These are phyloP conservation scores for Penicillium lividum DNA, from an alignment of 495 filamentous ascomycete genomes.

Conservation along the genomic window DNA sequence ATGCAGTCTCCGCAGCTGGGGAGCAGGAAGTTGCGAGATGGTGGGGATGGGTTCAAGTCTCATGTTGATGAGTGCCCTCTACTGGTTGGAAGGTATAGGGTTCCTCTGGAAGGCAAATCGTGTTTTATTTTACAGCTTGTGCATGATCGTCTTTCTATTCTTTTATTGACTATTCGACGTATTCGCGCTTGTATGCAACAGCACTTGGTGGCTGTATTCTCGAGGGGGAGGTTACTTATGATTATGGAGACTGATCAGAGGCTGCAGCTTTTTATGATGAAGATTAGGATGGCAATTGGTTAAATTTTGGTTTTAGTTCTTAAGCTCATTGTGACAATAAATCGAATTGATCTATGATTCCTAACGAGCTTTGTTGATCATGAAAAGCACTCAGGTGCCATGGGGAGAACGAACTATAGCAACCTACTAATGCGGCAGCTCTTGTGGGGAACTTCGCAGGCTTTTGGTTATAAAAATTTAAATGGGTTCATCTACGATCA, in stretches of 20 bases:
- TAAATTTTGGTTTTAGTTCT: not conserved
- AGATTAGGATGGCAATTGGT: conserved; percentile 24
- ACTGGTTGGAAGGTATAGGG: conserved; percentile 32
- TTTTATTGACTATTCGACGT: conserved; percentile 30
- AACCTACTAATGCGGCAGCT: not conserved
- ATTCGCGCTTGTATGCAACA: conserved; percentile 34
- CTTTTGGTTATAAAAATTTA: not conserved
- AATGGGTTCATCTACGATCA: not conserved
- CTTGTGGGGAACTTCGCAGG: not conserved
- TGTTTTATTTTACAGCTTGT: conserved; percentile 35
- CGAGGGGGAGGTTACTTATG: conserved; percentile 34
- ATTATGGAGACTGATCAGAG: conserved; percentile 42
- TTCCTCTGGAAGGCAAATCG: conserved; percentile 36
- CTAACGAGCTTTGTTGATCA: too few species aligned
- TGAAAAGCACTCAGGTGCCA: too few species aligned
- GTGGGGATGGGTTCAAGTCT: conserved; percentile 19
- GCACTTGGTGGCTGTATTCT: conserved; percentile 21
- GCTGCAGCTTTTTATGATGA: conserved; percentile 38
- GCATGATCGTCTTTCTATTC: conserved; percentile 29
- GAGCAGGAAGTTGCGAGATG: not conserved
- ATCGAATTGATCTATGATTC: not conserved
- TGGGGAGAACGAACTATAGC: not conserved
- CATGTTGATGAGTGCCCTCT: conserved; percentile 33
- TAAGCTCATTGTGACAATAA: not conserved
- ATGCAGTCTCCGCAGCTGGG: not conserved